phyloP scores from a whole-genome alignment of 768 basidiomycete genomes.

The Russula sp. region DNA sequence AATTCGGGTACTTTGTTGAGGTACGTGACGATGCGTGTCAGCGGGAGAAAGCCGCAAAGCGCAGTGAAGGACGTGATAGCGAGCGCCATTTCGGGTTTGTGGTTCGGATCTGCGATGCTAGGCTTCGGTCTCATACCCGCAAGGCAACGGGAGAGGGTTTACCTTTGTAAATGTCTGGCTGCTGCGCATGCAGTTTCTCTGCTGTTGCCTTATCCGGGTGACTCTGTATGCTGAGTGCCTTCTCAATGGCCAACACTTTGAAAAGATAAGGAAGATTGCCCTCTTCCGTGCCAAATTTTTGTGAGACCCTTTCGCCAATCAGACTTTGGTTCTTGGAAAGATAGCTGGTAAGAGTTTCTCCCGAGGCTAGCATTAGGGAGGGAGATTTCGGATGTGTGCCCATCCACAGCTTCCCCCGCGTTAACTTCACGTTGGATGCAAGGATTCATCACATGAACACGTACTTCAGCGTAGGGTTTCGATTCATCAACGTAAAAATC shows the following conservation, averaged over 20 bases:
- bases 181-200: constrained; percentile 41
- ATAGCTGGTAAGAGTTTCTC: constrained; percentile 51
- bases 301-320: constrained; percentile 40
- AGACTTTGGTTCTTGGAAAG: constrained; percentile 65
- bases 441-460: constrained; percentile 30
- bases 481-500: constrained; percentile 66
- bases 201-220: constrained; percentile 88
- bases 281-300: constrained; percentile 40
- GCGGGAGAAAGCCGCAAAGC: constrained; percentile 90
- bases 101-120: constrained; percentile 70
- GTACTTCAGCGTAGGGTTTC: constrained; percentile 90
- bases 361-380: constrained; percentile 47
- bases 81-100: constrained; percentile 99
- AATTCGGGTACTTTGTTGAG: constrained; percentile 75
- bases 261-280: constrained; percentile 88
- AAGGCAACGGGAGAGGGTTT: constrained; percentile 28
- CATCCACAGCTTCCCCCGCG: constrained; percentile 83
- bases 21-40: constrained; percentile 62
- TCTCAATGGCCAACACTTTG: constrained; percentile 87
- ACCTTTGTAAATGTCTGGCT: constrained; percentile 92
- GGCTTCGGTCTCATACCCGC: constrained; percentile 21
- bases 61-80: constrained; percentile 89
- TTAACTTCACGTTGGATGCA: not conserved
- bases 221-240: constrained; percentile 87
- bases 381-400: constrained; percentile 87